phyloP scores from a whole-genome alignment of 2,329 filamentous ascomycete genomes.

The Grosmannia huntii region DNA sequence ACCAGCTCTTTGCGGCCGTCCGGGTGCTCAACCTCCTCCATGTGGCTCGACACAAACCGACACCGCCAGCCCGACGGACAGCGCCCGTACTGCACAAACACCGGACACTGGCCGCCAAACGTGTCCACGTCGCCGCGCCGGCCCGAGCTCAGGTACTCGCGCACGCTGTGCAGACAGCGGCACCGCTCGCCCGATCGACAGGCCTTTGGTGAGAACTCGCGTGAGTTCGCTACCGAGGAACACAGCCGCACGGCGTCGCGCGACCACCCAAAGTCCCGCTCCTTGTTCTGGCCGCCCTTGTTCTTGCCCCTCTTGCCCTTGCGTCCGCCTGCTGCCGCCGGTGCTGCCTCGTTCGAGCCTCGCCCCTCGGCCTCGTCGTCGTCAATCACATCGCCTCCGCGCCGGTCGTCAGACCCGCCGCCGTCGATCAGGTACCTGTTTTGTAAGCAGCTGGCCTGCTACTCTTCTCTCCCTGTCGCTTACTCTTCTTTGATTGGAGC shows the following conservation, averaged over 20 bases:
- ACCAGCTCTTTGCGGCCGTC: conserved; percentile 78
- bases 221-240: conserved; percentile 52
- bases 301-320: conserved; percentile 38
- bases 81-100: conserved; percentile 62
- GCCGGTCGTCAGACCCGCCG: neutral
- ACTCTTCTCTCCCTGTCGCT: conserved; percentile 3
- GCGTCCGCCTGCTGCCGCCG: conserved; percentile 14
- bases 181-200: conserved; percentile 75
- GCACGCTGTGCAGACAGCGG: conserved; percentile 69
- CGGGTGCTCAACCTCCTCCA: conserved; percentile 60
- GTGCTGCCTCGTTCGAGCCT: conserved; percentile 10
- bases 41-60: conserved; percentile 79
- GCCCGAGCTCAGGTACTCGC: conserved; percentile 71
- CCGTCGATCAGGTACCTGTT: conserved; percentile 27
- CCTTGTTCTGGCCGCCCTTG: conserved; percentile 71
- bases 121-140: conserved; percentile 69
- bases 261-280: conserved; percentile 68
- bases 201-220: conserved; percentile 69
- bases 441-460: neutral
- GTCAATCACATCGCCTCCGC: conserved; percentile 20
- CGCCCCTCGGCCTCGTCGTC: conserved; percentile 38
- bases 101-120: conserved; percentile 66
- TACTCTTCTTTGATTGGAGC: conserved; percentile 67
- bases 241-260: conserved; percentile 69
- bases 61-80: conserved; percentile 91